Percentiles rank a stretch among this genome's conserved stretches.
phyloP scores from a whole-genome alignment of 228 moss, liverwort and hornwort species.

The Sphagnum fallax region DNA sequence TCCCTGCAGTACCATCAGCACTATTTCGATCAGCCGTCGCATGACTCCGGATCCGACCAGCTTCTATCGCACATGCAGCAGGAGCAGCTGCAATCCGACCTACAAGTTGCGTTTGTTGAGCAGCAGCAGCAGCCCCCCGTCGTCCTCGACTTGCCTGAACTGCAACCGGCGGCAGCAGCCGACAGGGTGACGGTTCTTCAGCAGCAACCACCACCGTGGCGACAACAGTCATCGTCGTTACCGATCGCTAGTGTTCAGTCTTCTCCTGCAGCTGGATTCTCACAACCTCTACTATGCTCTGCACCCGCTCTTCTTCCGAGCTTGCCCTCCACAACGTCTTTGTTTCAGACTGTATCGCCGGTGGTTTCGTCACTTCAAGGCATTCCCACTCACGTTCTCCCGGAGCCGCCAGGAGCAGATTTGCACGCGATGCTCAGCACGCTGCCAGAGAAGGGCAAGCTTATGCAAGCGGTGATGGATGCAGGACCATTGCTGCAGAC shows the following conservation, averaged over 20 bases:
- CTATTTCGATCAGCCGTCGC: too few relatives aligned
- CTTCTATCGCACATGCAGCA: constrained; percentile 66
- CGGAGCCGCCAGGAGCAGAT: constrained; percentile 85
- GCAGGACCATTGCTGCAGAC: constrained; percentile 72
- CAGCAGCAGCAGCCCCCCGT: constrained; percentile 38
- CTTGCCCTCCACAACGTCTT: constrained; percentile 32
- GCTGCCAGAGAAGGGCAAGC: constrained; percentile 79
- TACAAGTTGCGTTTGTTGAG: constrained; percentile 23
- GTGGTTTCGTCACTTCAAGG: constrained; percentile 66
- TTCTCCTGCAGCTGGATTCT: constrained; percentile 5
- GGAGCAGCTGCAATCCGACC: constrained; percentile 30
- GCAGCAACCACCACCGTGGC: too few relatives aligned
- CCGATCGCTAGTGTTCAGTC: too few relatives aligned
- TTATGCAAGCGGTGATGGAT: constrained; percentile 78
- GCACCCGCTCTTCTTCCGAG: constrained; percentile 21
- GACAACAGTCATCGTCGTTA: too few relatives aligned
- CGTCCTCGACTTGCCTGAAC: too few relatives aligned
- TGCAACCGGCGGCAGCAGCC: too few relatives aligned
- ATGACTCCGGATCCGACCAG: too few relatives aligned
- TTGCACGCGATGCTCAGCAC: constrained; percentile 77
- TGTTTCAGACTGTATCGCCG: constrained; percentile 69
- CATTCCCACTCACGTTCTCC: constrained; percentile 16
- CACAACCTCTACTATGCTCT: constrained; percentile 54
- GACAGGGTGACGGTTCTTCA: too few relatives aligned
- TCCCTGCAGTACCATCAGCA: too few relatives aligned